Base-by-base conservation (phyloP, 306 rosid genomes). In the Begonia fuchsioides region DNA sequence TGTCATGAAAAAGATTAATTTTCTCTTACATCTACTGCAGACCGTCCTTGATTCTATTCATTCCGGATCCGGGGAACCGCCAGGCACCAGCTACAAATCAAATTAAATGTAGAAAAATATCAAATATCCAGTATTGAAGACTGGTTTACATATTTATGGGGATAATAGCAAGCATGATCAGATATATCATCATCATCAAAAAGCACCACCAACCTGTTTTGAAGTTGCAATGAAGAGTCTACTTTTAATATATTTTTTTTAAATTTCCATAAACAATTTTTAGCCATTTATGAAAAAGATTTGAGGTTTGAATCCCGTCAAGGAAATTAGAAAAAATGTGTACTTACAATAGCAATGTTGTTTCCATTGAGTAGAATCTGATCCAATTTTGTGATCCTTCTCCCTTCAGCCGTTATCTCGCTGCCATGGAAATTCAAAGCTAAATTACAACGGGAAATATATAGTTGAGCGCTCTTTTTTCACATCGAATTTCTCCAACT, bases 291-390 rank as follows among this genome's bases (percentile, higher is more conserved):
- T 26, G 35, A 5, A 26, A 26, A 4, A 6, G 35, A 8, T 2
- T 26, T 6, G 35, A 2, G 35, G 35, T 8, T 8, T 26, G 7
- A 26, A 26, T 4, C 35, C 7, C 35, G 7, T 26, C 35, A 26
- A 8, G 35, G 7, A 26, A 26, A 26, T 4, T 26, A 26, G 5
- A 26, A 26, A 26, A 26, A 26, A 3, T 26, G 35, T 26, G 14
- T 14, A 78, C 95, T 90, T 75, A 90, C 98, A 75, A 90, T 85
- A n/a, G 98, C 95, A 77, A 85, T 90, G 72, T 90, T 85, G 93
- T 90, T 90, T 60, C 97, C 95, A 15, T 85, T 85, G 46, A 90
- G 92, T 62, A 90, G 71, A 65, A 90, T 90, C 78, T 90, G 98
- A 55, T 90, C 98, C 56, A 90, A 87, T 74, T 90, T 90, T 52